Percentiles rank a stretch among this genome's conserved stretches.
These are phyloP conservation scores for Botryotinia narcissicola DNA, from an alignment of 2,329 filamentous ascomycete species.

Conservation along the genomic window DNA sequence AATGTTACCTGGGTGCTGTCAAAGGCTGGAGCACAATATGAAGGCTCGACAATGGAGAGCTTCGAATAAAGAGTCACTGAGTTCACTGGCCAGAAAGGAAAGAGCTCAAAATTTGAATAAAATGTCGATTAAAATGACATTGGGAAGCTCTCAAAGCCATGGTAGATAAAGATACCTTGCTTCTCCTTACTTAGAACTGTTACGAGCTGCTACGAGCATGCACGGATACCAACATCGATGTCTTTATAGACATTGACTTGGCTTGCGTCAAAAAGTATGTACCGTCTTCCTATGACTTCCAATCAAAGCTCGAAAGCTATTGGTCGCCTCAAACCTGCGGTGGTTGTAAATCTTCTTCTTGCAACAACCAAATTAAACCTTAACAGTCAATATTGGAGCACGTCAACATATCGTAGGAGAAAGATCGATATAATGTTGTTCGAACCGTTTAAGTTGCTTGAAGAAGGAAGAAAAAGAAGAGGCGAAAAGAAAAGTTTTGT, in stretches of 20 bases:
- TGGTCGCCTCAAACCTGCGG: constrained; percentile 41
- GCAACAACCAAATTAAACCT: constrained; percentile 34
- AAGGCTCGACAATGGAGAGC: not conserved
- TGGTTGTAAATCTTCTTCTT: constrained; percentile 33
- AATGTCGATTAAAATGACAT: not conserved
- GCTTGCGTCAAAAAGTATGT: constrained; percentile 24
- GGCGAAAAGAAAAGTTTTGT: constrained; percentile 4
- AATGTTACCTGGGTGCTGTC: not conserved
- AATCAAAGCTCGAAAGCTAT: constrained; percentile 38
- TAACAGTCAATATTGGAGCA: constrained; percentile 28
- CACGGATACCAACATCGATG: not conserved
- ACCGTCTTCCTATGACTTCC: constrained; percentile 40
- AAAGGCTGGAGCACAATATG: constrained; percentile 11
- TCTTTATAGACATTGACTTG: not conserved
- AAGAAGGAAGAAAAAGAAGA: constrained; percentile 18
- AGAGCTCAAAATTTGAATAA: not conserved
- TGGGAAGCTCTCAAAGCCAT: not conserved
- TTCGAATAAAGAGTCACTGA: not conserved
- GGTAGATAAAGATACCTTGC: not conserved
- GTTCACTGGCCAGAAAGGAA: not conserved
- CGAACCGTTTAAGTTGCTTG: constrained; percentile 36
- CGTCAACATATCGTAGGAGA: constrained; percentile 34
- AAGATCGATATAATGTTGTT: constrained; percentile 33
- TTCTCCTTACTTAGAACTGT: not conserved
- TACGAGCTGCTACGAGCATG: not conserved